Percentiles rank a stretch among this genome's conserved stretches.
phyloP scores from a whole-genome alignment of 2,329 filamentous ascomycete genomes.

The Lasiodiplodia gonubiensis region DNA sequence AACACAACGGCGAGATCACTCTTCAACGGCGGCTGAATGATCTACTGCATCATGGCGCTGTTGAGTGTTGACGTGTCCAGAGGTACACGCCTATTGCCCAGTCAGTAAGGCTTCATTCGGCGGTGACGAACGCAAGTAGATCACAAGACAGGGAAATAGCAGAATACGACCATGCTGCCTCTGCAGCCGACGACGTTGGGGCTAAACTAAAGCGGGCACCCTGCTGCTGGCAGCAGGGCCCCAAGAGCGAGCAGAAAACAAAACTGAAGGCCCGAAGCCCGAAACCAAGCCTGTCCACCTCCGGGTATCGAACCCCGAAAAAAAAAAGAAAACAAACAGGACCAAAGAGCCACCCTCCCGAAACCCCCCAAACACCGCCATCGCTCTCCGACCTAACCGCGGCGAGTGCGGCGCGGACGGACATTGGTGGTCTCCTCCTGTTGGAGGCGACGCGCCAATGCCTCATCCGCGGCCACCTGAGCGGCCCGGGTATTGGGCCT shows the following conservation, averaged over 20 bases:
- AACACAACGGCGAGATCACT: background rate
- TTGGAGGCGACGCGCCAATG: slow-evolving; percentile 63
- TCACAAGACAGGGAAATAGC: background rate
- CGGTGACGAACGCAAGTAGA: background rate
- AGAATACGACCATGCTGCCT: background rate
- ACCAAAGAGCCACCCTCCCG: too few relatives aligned
- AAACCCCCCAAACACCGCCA: background rate
- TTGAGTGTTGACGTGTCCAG: background rate
- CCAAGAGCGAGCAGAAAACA: background rate
- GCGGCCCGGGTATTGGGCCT: slow-evolving; percentile 4
- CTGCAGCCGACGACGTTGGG: background rate
- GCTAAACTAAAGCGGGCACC: background rate
- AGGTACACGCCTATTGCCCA: background rate
- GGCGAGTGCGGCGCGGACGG: slow-evolving; percentile 26
- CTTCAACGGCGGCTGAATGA: slow-evolving; percentile 1
- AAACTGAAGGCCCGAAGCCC: slow-evolving; percentile 4
- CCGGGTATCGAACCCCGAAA: background rate
- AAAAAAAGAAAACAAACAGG: too few relatives aligned
- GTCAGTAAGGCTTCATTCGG: background rate
- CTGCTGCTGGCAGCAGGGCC: background rate
- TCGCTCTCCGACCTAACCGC: background rate
- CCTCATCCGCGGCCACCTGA: slow-evolving; percentile 50
- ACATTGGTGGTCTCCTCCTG: slow-evolving; percentile 56
- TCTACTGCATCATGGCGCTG: background rate
- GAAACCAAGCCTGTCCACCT: background rate